phyloP scores from a whole-genome alignment of 1,139 yeast species.

The Yamadazyma mexicana region DNA sequence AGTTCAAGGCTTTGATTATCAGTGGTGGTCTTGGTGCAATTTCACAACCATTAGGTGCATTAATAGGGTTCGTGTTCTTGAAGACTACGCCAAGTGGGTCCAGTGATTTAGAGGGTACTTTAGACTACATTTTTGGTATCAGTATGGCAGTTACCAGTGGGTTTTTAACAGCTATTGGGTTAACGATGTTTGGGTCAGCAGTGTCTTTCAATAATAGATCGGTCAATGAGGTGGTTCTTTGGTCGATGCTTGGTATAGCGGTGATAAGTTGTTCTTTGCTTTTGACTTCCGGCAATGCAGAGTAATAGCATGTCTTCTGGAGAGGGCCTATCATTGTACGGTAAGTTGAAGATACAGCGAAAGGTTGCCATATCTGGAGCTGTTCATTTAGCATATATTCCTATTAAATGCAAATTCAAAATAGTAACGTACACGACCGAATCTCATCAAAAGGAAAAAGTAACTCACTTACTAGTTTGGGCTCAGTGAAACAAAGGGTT shows the following conservation, averaged over 20 bases:
- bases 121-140: constrained; percentile 56
- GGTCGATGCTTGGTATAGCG: constrained; percentile 52
- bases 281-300: constrained; percentile 2
- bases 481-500: too few relatives aligned
- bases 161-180: constrained; percentile 73
- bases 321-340: not conserved
- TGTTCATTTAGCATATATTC: not conserved
- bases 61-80: constrained; percentile 63
- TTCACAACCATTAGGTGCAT: constrained; percentile 89
- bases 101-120: constrained; percentile 31
- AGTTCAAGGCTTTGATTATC: constrained; percentile 63
- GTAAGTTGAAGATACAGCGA: too few relatives aligned
- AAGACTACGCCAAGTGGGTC: constrained; percentile 24
- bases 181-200: constrained; percentile 84
- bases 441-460: too few relatives aligned
- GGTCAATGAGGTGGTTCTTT: constrained; percentile 50
- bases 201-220: constrained; percentile 64
- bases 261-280: constrained; percentile 26
- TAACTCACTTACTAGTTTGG: not conserved
- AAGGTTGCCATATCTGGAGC: too few relatives aligned
- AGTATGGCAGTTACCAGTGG: constrained; percentile 80
- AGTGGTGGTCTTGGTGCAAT: constrained; percentile 75
- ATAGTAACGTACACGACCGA: not conserved
- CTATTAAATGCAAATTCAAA: not conserved
- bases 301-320: not conserved